phyloP scores from a whole-genome alignment of 2,329 filamentous ascomycete species.

The Diaporthe helianthi region DNA sequence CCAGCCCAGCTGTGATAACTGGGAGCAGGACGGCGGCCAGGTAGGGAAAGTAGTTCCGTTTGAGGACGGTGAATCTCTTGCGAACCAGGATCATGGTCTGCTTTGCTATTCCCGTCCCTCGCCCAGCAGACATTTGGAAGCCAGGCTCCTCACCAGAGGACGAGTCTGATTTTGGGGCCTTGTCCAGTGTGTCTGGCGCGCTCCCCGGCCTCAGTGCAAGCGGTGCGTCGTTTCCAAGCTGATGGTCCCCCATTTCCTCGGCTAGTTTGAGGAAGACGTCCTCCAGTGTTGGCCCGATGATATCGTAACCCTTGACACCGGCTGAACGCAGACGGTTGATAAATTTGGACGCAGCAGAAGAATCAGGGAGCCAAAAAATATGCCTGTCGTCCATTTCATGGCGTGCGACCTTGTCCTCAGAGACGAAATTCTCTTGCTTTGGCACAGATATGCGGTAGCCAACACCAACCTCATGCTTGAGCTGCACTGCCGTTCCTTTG shows the following conservation, averaged over 20 bases:
- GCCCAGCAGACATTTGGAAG: slow-evolving; percentile 29
- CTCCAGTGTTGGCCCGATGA: slow-evolving; percentile 89
- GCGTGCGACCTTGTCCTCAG: slow-evolving; percentile 4
- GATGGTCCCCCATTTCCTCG: slow-evolving; percentile 72
- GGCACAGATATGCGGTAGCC: slow-evolving; percentile 80
- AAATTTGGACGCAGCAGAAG: slow-evolving; percentile 72
- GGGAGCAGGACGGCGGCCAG: slow-evolving; percentile 78
- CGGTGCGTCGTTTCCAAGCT: slow-evolving; percentile 29
- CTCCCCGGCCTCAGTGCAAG: slow-evolving; percentile 34
- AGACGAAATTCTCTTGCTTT: slow-evolving; percentile 43
- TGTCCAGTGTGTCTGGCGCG: slow-evolving; percentile 17
- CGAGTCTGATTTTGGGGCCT: slow-evolving; percentile 18
- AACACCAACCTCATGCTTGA: slow-evolving; percentile 82
- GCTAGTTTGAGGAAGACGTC: slow-evolving; percentile 90
- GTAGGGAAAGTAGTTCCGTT: slow-evolving; percentile 80
- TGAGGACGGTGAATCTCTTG: slow-evolving; percentile 80
- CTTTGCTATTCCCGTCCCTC: slow-evolving; percentile 38
- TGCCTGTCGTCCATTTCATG: slow-evolving; percentile 52
- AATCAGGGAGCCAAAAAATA: slow-evolving; percentile 75
- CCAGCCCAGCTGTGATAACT: slow-evolving; percentile 78
- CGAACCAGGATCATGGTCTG: slow-evolving; percentile 78
- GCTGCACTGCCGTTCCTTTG: slow-evolving; percentile 81
- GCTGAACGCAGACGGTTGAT: slow-evolving; percentile 72
- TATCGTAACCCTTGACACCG: slow-evolving; percentile 78
- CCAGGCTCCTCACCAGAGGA: slow-evolving; percentile 24